Percentiles rank a stretch among this genome's conserved stretches.
These are phyloP conservation scores for Ophiobolus disseminans DNA, from an alignment of 2,329 filamentous ascomycete genomes.

Conservation along the genomic window DNA sequence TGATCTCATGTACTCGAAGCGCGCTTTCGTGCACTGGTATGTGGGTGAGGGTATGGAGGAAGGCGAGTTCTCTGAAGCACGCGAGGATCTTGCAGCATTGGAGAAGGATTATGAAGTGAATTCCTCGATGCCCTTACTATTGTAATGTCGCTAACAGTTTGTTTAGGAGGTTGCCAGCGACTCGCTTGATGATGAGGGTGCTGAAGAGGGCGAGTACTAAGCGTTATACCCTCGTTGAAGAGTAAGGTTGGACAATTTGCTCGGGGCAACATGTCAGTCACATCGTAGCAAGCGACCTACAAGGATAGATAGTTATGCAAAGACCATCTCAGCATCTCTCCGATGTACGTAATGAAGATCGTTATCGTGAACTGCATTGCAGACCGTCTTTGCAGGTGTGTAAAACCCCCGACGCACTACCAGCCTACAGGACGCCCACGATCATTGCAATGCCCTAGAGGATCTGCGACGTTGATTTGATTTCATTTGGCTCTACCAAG, in stretches of 20 bases:
- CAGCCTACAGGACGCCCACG: no score
- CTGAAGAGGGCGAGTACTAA: slow-evolving; percentile 58
- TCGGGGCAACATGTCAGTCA: slow-evolving; percentile 17
- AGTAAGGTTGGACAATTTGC: slow-evolving; percentile 21
- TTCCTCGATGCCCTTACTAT: background rate
- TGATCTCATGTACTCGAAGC: slow-evolving; percentile 80
- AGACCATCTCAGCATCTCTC: slow-evolving; percentile 2
- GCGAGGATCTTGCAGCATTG: slow-evolving; percentile 83
- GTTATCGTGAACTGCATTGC: background rate
- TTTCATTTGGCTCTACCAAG: no score
- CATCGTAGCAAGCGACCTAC: slow-evolving; percentile 6
- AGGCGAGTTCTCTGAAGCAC: slow-evolving; percentile 86
- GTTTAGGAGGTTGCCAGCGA: slow-evolving; percentile 72
- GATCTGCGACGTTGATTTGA: no score
- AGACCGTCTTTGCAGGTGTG: no score
- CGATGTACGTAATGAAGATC: background rate
- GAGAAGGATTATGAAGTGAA: slow-evolving; percentile 78
- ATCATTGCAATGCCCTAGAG: no score
- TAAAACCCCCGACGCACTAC: no score
- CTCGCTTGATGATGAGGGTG: slow-evolving; percentile 65
- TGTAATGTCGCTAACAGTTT: slow-evolving; percentile 3
- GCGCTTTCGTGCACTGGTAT: slow-evolving; percentile 79
- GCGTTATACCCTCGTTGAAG: slow-evolving; percentile 35
- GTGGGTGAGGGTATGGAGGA: slow-evolving; percentile 94
- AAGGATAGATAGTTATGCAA: slow-evolving; percentile 11